A percentile compares a stretch with the other conserved stretches of the same genome.
Evolutionary conservation across 2,329 filamentous ascomycete species (phyloP).

Genomic region (Ceratocystiopsis brevicomis): DNA sequence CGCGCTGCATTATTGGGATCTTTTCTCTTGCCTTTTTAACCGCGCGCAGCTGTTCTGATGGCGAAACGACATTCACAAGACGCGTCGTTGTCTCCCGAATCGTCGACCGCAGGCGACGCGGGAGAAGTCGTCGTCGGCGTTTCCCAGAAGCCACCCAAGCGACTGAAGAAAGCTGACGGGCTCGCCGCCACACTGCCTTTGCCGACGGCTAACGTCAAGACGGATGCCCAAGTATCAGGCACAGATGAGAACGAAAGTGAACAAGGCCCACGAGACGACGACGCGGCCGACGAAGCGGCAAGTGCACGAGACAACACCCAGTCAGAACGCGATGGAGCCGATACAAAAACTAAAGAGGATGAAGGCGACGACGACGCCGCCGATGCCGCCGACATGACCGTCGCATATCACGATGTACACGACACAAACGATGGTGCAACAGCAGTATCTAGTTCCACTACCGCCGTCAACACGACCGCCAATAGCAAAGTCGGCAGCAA

Average conservation of each 20-base stretch:
- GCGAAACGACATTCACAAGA: too few relatives aligned
- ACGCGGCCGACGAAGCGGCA: background rate
- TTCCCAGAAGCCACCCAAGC: conserved; percentile 24
- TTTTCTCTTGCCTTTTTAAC: too few relatives aligned
- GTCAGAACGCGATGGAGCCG: background rate
- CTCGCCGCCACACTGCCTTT: conserved; percentile 13
- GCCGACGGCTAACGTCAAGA: background rate
- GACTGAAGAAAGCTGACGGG: conserved; percentile 25
- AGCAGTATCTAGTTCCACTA: conserved; percentile 3
- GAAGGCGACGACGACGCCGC: background rate
- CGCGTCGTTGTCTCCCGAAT: too few relatives aligned
- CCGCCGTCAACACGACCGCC: background rate
- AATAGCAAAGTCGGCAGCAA: background rate
- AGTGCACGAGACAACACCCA: too few relatives aligned
- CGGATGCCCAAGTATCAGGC: background rate
- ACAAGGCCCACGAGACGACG: background rate
- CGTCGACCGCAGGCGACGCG: too few relatives aligned
- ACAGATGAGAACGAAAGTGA: too few relatives aligned
- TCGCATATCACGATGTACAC: conserved; percentile 19
- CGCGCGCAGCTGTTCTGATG: too few relatives aligned
- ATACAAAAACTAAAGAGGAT: background rate
- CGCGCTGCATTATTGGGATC: too few relatives aligned
- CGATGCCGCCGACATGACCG: background rate
- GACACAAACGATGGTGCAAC: conserved; percentile 4
- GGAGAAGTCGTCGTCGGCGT: conserved; percentile 18